Conservation (phyloP, 352 stramenopile genomes). For the Plasmopara viticola region DNA sequence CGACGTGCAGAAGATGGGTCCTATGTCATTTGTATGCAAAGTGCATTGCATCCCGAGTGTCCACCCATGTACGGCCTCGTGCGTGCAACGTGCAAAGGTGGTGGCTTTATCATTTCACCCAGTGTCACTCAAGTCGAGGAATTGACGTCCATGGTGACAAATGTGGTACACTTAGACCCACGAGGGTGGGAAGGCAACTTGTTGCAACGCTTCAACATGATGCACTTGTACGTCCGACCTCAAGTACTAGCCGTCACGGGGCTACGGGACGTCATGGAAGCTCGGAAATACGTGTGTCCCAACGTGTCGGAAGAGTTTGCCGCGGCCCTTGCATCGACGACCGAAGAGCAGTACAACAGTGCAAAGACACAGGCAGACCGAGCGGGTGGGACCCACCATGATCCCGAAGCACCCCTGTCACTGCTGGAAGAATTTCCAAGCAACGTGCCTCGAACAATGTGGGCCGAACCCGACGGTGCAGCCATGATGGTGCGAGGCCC, state of each 20-base stretch:
- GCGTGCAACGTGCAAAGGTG: conserved; percentile 54
- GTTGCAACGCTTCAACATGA: conserved; percentile 47
- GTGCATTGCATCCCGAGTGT: conserved; percentile 65
- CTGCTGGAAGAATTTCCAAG: conserved; percentile 41
- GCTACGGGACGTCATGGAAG: conserved; percentile 66
- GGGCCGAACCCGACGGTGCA: conserved; percentile 52
- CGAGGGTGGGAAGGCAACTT: conserved; percentile 57
- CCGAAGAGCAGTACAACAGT: conserved; percentile 21
- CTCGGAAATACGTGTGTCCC: conserved; percentile 64
- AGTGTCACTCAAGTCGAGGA: conserved; percentile 33
- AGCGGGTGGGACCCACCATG: conserved; percentile 12
- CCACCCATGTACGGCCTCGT: conserved; percentile 53
- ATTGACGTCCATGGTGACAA: conserved; percentile 59
- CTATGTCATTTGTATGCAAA: conserved; percentile 76
- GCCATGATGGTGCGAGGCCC: conserved; percentile 66
- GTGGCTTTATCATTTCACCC: conserved; percentile 57
- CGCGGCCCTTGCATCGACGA: conserved; percentile 30
- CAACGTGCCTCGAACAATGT: conserved; percentile 61
- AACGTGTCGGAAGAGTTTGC: conserved; percentile 63
- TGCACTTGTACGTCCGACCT: conserved; percentile 52
- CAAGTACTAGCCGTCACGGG: conserved; percentile 55
- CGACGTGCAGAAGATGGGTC: conserved; percentile 59
- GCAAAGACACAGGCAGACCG: conserved; percentile 9
- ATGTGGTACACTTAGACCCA: conserved; percentile 65
- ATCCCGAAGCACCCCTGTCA: conserved; percentile 15